phyloP scores from a whole-genome alignment of 2,329 filamentous ascomycete genomes.

The Leptographium lundbergii region DNA sequence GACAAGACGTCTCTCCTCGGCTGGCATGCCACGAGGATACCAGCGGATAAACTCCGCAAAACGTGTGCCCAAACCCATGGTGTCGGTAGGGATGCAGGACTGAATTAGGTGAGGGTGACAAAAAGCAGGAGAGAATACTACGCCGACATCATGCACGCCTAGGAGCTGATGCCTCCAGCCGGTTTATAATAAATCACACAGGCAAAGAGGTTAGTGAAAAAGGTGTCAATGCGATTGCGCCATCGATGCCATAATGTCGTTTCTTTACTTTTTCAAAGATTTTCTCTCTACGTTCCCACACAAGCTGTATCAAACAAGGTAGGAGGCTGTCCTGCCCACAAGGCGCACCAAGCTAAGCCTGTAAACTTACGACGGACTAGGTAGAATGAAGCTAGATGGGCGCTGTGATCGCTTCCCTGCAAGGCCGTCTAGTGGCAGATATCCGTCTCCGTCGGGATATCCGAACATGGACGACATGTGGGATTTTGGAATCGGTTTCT shows the following conservation, averaged over 20 bases:
- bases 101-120: background rate
- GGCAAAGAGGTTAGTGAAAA: background rate
- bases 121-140: background rate
- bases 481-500: no score
- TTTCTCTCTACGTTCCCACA: background rate
- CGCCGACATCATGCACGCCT: background rate
- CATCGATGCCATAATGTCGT: background rate
- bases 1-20: conserved; percentile 30
- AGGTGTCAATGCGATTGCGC: background rate
- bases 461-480: background rate
- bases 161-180: background rate
- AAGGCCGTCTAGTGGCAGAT: background rate
- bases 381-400: background rate
- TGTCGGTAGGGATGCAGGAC: background rate
- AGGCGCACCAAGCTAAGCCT: background rate
- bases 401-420: background rate
- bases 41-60: conserved; percentile 18
- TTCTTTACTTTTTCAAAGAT: background rate
- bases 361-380: background rate
- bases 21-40: conserved; percentile 26
- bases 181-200: background rate
- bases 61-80: background rate
- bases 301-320: background rate
- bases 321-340: background rate
- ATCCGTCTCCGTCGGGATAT: background rate